Percentiles rank a stretch among this genome's conserved stretches.
phyloP scores from a whole-genome alignment of 805 yeast genomes.

The Helenozyma baotianmanensis region DNA sequence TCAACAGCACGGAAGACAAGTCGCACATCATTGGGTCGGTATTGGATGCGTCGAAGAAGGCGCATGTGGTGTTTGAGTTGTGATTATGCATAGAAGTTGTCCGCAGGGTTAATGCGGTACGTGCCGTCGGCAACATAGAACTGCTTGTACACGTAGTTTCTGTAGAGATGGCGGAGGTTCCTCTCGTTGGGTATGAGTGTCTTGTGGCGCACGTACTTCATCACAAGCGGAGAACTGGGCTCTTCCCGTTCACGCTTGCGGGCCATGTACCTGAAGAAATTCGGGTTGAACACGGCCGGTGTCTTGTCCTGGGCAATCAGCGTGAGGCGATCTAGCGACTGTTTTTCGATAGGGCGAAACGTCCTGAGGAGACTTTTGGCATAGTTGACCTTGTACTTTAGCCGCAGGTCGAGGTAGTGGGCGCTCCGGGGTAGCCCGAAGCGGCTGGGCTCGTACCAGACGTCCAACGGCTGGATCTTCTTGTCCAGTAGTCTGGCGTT shows the following conservation, averaged over 20 bases:
- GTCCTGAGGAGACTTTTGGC: constrained; percentile 17
- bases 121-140: constrained; percentile 18
- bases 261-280: constrained; percentile 25
- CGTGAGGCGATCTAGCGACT: constrained; percentile 15
- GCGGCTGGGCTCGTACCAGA: constrained; percentile 25
- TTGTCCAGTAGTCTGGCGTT: constrained; percentile 17
- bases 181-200: constrained; percentile 26
- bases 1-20: constrained; percentile 21
- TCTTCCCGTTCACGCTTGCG: constrained; percentile 18
- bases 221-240: constrained; percentile 14
- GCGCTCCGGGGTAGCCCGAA: constrained; percentile 30
- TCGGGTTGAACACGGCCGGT: constrained; percentile 14
- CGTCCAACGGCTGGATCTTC: constrained; percentile 29
- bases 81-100: constrained; percentile 26
- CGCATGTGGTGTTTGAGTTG: constrained; percentile 37
- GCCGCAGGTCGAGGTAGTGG: constrained; percentile 21
- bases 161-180: constrained; percentile 23
- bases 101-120: constrained; percentile 22
- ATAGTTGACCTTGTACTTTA: constrained; percentile 20
- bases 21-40: constrained; percentile 30
- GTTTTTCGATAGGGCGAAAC: constrained; percentile 19
- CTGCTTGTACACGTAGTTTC: constrained; percentile 27
- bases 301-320: constrained; percentile 11
- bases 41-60: constrained; percentile 35
- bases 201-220: constrained; percentile 19